Conservation (phyloP, 257 asterid species). For the Scutellaria minor region DNA sequence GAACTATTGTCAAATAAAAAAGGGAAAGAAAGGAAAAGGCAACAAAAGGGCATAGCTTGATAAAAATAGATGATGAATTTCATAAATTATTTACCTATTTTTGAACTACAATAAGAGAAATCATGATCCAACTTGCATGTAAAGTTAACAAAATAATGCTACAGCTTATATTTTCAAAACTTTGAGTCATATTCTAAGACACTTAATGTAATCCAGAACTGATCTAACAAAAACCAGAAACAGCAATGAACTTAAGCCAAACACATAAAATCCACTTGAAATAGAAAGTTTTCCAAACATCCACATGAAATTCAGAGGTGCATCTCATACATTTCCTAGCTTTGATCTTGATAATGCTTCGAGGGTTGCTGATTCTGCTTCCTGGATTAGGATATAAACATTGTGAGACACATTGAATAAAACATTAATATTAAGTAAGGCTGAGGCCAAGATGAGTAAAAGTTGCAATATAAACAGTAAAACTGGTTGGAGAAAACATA, state of each 20-base stretch:
- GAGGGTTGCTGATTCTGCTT: slow-evolving; percentile 93
- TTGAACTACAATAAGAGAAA: slow-evolving; percentile 1
- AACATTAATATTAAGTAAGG: slow-evolving; percentile 6
- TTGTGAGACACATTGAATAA: slow-evolving; percentile 11
- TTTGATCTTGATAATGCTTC: slow-evolving; percentile 92
- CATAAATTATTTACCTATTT: slow-evolving; percentile 24
- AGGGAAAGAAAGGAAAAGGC: slow-evolving; percentile 24
- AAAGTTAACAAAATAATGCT: slow-evolving; percentile 21
- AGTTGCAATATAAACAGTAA: slow-evolving; percentile 17
- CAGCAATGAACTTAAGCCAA: slow-evolving; percentile 33
- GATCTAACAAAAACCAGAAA: slow-evolving; percentile 27
- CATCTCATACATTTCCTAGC: slow-evolving; percentile 77
- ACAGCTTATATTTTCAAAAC: neutral
- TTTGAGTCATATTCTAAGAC: neutral
- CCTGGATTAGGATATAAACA: slow-evolving; percentile 54
- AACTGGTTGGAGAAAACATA: neutral
- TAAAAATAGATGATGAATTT: slow-evolving; percentile 9
- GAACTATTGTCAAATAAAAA: slow-evolving; percentile 17
- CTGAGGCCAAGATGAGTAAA: slow-evolving; percentile 16
- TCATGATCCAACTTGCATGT: slow-evolving; percentile 4
- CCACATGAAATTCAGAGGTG: slow-evolving; percentile 31
- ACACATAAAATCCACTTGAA: slow-evolving; percentile 13
- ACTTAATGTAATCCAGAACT: slow-evolving; percentile 10
- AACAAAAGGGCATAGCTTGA: slow-evolving; percentile 26
- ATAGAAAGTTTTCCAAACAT: slow-evolving; percentile 12